These are phyloP conservation scores for Yamadazyma trypodendri DNA, from an alignment of 1,139 yeast species.

Conservation along the genomic window DNA sequence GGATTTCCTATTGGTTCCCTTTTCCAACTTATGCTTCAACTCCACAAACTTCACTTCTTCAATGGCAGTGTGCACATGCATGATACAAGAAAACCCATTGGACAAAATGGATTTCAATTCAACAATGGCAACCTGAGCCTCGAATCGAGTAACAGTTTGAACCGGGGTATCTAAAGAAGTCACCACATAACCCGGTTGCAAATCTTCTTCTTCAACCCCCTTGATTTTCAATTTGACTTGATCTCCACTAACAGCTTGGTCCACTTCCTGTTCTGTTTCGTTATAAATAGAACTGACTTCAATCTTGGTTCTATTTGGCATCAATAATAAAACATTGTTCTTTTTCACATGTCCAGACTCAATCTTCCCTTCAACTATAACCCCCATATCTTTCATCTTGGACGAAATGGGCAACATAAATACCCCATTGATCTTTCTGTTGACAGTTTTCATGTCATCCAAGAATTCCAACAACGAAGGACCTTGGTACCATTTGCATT, in stretches of 20 bases:
- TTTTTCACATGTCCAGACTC: conserved; percentile 92
- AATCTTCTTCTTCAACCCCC: conserved; percentile 97
- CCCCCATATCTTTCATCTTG: conserved; percentile 95
- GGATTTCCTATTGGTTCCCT: conserved; percentile 94
- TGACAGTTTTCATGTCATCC: conserved; percentile 76
- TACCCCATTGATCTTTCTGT: conserved; percentile 89
- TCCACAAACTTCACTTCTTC: conserved; percentile 87
- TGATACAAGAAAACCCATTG: conserved; percentile 94
- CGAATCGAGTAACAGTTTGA: conserved; percentile 84
- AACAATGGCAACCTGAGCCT: conserved; percentile 95
- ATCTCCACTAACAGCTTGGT: conserved; percentile 90
- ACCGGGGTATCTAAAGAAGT: conserved; percentile 87
- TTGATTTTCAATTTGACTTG: conserved; percentile 91
- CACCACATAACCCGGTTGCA: conserved; percentile 86
- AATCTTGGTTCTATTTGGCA: conserved; percentile 86
- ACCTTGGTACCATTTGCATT: conserved; percentile 92
- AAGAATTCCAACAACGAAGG: conserved; percentile 89
- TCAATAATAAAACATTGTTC: conserved; percentile 70
- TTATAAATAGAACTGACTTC: conserved; percentile 87
- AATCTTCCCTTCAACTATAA: conserved; percentile 95
- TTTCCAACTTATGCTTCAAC: conserved; percentile 89
- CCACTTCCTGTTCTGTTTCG: conserved; percentile 95
- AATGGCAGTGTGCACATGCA: conserved; percentile 98
- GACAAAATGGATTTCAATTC: conserved; percentile 93
- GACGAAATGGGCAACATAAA: conserved; percentile 96